Evolutionary conservation across 192 early-diverging fungal genomes (phyloP).

Genomic region (Geranomyces michiganensis): DNA sequence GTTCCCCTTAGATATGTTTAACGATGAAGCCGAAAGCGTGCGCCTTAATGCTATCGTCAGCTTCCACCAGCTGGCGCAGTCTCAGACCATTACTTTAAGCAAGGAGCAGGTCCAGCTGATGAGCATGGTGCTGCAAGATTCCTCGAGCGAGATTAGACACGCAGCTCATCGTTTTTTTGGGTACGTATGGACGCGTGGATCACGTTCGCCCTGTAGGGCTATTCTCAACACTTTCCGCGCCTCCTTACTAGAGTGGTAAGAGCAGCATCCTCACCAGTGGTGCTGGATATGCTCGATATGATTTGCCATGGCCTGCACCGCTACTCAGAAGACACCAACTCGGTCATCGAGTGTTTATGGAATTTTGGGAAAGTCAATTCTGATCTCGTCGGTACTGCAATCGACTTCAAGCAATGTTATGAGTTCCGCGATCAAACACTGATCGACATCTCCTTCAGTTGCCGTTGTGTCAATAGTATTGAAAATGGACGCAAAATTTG

Average conservation of each 20-base stretch:
- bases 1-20: conserved; percentile 82
- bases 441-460: background rate
- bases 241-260: background rate
- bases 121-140: conserved; percentile 78
- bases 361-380: conserved; percentile 67
- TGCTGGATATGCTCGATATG: conserved; percentile 56
- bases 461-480: conserved; percentile 32
- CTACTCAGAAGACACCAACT: conserved; percentile 70
- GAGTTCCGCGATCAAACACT: background rate
- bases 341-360: conserved; percentile 68
- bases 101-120: conserved; percentile 76
- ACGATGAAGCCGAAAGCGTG: conserved; percentile 89
- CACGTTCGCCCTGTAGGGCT: background rate
- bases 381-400: conserved; percentile 33
- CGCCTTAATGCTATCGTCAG: conserved; percentile 79
- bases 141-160: conserved; percentile 63
- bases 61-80: conserved; percentile 70
- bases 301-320: conserved; percentile 64
- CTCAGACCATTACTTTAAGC: conserved; percentile 59
- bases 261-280: conserved; percentile 38
- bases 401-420: background rate
- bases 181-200: conserved; percentile 43
- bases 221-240: too few species aligned
- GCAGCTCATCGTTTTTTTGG: conserved; percentile 75
- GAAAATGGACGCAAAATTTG: conserved; percentile 64